Percentiles rank a stretch among this genome's conserved stretches.
These are phyloP conservation scores for Kodamaea anthophila DNA, from an alignment of 1,139 yeast species.

Conservation along the genomic window DNA sequence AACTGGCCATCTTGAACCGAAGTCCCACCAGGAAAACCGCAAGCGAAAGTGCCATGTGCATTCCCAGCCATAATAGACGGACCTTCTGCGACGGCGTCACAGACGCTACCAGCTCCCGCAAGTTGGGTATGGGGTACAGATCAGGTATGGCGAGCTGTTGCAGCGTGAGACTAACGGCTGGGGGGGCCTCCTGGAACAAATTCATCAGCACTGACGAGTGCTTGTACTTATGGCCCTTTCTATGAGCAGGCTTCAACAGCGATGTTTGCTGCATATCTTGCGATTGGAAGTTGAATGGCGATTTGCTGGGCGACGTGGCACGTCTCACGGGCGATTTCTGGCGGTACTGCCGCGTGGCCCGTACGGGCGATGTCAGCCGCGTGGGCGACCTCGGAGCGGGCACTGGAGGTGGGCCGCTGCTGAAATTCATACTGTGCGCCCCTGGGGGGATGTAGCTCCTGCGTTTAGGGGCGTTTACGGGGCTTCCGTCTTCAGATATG, in stretches of 20 bases:
- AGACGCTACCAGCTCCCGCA: slow-evolving; percentile 53
- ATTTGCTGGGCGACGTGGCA: slow-evolving; percentile 37
- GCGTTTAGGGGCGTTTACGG: slow-evolving; percentile 13
- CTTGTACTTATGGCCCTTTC: slow-evolving; percentile 92
- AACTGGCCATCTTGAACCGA: slow-evolving; percentile 49
- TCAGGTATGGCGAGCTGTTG: slow-evolving; percentile 71
- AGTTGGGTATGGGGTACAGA: slow-evolving; percentile 73
- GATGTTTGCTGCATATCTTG: slow-evolving; percentile 29
- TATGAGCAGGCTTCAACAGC: slow-evolving; percentile 55
- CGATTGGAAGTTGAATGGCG: slow-evolving; percentile 50
- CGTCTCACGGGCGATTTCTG: slow-evolving; percentile 33
- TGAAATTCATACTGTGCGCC: neutral
- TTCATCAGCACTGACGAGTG: slow-evolving; percentile 98
- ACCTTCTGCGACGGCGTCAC: slow-evolving; percentile 48
- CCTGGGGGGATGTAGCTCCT: slow-evolving; percentile 9
- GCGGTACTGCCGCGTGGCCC: slow-evolving; percentile 29
- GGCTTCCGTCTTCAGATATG: slow-evolving; percentile 27
- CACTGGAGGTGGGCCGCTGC: neutral
- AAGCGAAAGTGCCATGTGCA: slow-evolving; percentile 54
- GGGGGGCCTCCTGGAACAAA: slow-evolving; percentile 88
- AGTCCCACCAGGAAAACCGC: slow-evolving; percentile 59
- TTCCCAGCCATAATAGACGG: slow-evolving; percentile 59
- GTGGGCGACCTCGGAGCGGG: slow-evolving; percentile 15
- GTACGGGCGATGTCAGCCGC: slow-evolving; percentile 28
- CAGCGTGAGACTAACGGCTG: slow-evolving; percentile 27